Conservation (phyloP, 805 yeast genomes). For the Hanseniaspora meyeri region DNA sequence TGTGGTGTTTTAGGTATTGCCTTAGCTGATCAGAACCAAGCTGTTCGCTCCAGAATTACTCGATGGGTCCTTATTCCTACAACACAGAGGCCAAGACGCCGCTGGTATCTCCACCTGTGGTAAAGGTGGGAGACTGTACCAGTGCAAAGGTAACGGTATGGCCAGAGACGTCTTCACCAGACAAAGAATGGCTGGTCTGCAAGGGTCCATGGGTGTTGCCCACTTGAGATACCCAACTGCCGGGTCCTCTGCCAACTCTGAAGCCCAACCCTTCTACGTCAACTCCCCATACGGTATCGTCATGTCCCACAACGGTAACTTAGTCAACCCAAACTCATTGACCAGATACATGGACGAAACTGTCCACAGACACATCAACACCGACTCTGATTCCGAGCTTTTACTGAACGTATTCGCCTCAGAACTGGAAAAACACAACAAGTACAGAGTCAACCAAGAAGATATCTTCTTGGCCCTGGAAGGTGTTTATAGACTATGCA, state of each 20-base stretch:
- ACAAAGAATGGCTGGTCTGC: conserved; percentile 59
- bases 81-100: conserved; percentile 98
- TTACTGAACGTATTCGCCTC: conserved; percentile 82
- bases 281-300: conserved; percentile 92
- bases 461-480: conserved; percentile 78
- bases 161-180: conserved; percentile 94
- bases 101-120: conserved; percentile 99
- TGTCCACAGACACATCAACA: conserved; percentile 93
- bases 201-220: conserved; percentile 91
- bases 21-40: conserved; percentile 56
- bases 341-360: conserved; percentile 74
- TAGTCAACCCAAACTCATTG: conserved; percentile 74
- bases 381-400: conserved; percentile 91
- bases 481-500: conserved; percentile 66
- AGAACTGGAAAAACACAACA: conserved; percentile 80
- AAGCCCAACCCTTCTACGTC: conserved; percentile 97
- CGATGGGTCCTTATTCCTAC: conserved; percentile 85
- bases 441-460: conserved; percentile 79
- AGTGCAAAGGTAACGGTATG: conserved; percentile 98
- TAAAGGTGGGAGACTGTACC: conserved; percentile 80
- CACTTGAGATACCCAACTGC: conserved; percentile 96
- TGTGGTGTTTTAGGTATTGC: conserved; percentile 91
- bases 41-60: conserved; percentile 81
- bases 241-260: conserved; percentile 87
- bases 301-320: conserved; percentile 85